These are phyloP conservation scores for Thielaviopsis populi DNA, from an alignment of 2,329 filamentous ascomycete genomes.

Conservation along the genomic window DNA sequence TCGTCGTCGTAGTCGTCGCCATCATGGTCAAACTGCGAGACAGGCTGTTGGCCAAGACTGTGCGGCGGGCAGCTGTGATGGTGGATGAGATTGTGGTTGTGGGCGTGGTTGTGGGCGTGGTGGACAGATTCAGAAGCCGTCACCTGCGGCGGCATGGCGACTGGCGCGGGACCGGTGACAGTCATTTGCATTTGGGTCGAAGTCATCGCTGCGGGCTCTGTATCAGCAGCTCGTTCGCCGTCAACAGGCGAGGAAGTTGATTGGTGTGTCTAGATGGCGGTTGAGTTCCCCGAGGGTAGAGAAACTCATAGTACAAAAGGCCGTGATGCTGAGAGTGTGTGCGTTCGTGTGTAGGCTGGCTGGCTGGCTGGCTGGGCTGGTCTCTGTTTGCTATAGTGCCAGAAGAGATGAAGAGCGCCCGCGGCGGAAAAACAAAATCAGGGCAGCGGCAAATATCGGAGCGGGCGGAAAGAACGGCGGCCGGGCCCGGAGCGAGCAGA, in stretches of 20 bases:
- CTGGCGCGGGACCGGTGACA: constrained; percentile 13
- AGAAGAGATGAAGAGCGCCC: too few relatives aligned
- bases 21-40: background rate
- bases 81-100: background rate
- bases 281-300: constrained; percentile 6
- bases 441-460: too few relatives aligned
- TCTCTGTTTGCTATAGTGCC: background rate
- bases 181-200: constrained; percentile 16
- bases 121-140: constrained; percentile 8
- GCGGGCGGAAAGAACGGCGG: too few relatives aligned
- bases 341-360: background rate
- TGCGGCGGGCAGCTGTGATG: background rate
- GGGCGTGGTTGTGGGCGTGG: background rate
- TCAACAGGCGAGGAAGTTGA: background rate
- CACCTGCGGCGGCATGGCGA: constrained; percentile 11
- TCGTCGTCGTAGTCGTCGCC: constrained; percentile 3
- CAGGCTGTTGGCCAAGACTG: background rate
- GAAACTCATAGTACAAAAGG: constrained; percentile 10
- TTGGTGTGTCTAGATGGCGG: constrained; percentile 1
- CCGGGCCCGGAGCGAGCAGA: too few relatives aligned
- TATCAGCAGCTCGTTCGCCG: constrained; percentile 15
- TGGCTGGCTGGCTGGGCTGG: too few relatives aligned
- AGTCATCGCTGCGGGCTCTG: constrained; percentile 16
- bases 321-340: background rate
- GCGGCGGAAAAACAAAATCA: too few relatives aligned